These are phyloP conservation scores for Arachnomyces sp. DNA, from an alignment of 2,329 filamentous ascomycete species.

Conservation along the genomic window DNA sequence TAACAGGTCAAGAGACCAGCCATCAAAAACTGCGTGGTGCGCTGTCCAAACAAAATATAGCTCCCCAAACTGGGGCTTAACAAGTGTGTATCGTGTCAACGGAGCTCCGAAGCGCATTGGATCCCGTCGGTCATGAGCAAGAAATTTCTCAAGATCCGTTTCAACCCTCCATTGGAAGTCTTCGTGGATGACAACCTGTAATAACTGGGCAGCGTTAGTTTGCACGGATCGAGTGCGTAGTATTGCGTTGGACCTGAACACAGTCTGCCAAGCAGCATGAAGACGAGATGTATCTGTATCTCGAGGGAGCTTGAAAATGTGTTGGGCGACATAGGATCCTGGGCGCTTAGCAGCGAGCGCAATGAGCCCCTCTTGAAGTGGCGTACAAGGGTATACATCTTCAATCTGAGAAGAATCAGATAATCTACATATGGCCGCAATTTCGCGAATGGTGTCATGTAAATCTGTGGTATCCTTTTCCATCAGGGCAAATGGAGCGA, in stretches of 20 bases:
- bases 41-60: slow-evolving; percentile 42
- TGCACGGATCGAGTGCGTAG: slow-evolving; percentile 43
- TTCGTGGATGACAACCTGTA: slow-evolving; percentile 36
- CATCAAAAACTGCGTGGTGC: slow-evolving; percentile 48
- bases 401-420: no score
- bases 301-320: slow-evolving; percentile 33
- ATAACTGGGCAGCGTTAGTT: slow-evolving; percentile 28
- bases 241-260: slow-evolving; percentile 40
- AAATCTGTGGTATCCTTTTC: no score
- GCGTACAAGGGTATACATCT: slow-evolving; percentile 38
- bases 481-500: no score
- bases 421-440: no score
- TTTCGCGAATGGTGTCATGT: no score
- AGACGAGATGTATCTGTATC: slow-evolving; percentile 35
- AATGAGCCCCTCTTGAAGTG: slow-evolving; percentile 40
- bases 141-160: no score
- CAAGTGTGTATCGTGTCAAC: slow-evolving; percentile 30
- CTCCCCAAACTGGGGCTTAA: slow-evolving; percentile 18
- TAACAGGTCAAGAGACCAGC: slow-evolving; percentile 36
- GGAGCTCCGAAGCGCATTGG: slow-evolving; percentile 28
- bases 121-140: no score
- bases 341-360: slow-evolving; percentile 40
- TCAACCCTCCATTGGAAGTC: slow-evolving; percentile 22
- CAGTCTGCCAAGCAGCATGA: slow-evolving; percentile 40
- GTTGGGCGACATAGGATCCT: slow-evolving; percentile 44